A percentile compares a stretch with the other conserved stretches of the same genome.
These are phyloP conservation scores for Thelephora ganbajun DNA, from an alignment of 768 basidiomycete genomes.

Conservation along the genomic window DNA sequence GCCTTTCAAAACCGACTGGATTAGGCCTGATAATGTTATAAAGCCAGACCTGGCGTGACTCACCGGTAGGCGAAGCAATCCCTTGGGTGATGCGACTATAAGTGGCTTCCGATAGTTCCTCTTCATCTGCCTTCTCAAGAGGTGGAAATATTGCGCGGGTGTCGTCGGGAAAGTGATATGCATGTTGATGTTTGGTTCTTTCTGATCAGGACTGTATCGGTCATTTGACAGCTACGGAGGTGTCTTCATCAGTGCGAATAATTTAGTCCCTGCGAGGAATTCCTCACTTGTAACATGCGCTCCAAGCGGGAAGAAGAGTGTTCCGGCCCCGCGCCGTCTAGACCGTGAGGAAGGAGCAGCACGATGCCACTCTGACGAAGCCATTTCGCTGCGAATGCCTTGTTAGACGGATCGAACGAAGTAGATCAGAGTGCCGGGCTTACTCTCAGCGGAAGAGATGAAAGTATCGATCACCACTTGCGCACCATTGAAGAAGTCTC, in stretches of 20 bases:
- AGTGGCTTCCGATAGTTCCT: conserved; percentile 82
- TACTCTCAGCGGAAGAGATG: conserved; percentile 73
- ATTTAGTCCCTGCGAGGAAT: not conserved
- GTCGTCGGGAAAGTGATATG: conserved; percentile 80
- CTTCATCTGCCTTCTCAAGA: conserved; percentile 74
- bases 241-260: not conserved
- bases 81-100: conserved; percentile 76
- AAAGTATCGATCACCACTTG: conserved; percentile 86
- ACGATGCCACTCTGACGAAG: conserved; percentile 81
- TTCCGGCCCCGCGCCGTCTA: conserved; percentile 89
- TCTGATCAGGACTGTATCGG: conserved; percentile 24
- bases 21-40: not conserved
- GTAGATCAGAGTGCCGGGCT: conserved; percentile 14
- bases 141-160: conserved; percentile 85
- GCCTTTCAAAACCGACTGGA: conserved; percentile 29
- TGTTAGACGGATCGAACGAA: not conserved
- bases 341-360: conserved; percentile 75
- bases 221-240: conserved; percentile 65
- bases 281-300: conserved; percentile 70
- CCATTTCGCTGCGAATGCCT: conserved; percentile 63
- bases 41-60: conserved; percentile 12
- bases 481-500: conserved; percentile 89
- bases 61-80: conserved; percentile 63
- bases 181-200: conserved; percentile 58
- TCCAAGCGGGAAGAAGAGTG: conserved; percentile 85